Evolutionary conservation across 495 filamentous ascomycete species (phyloP), one percentile per base, ranked within the genome.

Genomic region (Penicillium malachiteum): DNA sequence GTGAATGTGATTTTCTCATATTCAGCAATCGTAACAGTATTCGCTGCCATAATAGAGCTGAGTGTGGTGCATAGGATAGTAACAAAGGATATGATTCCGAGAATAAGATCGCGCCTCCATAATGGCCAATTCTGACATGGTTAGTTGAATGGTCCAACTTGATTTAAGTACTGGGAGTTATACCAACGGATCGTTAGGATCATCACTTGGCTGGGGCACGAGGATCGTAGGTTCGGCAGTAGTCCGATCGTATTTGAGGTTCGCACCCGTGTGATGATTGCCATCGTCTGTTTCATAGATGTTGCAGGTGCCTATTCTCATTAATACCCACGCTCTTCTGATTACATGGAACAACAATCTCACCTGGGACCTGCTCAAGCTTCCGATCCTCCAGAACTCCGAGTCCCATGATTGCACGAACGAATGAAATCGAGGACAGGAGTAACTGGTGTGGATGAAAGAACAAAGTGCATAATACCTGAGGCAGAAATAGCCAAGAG

Each of bases 41-140:
- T 92, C 33, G 91, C 89, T 32, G 92, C 92, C 63, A 96, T 85
- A 47, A 96, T 84, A 3, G 92, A 91, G 39, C 85, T 89, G 6
- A 93, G 82, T 0, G 86, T 85, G 10, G 88, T 86, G 37, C 89
- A 90, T 57, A 93, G 88, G 50, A 96, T 87, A 39, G 91, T 87
- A 21, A 87, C 78, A 54, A 92, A 71, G 40, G 87, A 96, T 16
- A 97, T 81, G 54, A 89, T 82, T 53, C 83, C 72, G 56, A 90
- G 85, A 62, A 94, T 92, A 41, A 87, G 58, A 58, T 97, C 92
- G 62, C 91, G 89, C 61, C 85, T 85, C 89, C 89, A 92, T 59
- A 93, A 67, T 39, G 92, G 86, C 92, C 92, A 96, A 67, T 97
- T 97, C 86, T 91, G 65, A 13, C 16, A 39, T 58, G 35, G 49